Percentiles rank a stretch among this genome's conserved stretches.
Evolutionary conservation across 768 basidiomycete species (phyloP).

Genomic region (Boletus eberwhitei): DNA sequence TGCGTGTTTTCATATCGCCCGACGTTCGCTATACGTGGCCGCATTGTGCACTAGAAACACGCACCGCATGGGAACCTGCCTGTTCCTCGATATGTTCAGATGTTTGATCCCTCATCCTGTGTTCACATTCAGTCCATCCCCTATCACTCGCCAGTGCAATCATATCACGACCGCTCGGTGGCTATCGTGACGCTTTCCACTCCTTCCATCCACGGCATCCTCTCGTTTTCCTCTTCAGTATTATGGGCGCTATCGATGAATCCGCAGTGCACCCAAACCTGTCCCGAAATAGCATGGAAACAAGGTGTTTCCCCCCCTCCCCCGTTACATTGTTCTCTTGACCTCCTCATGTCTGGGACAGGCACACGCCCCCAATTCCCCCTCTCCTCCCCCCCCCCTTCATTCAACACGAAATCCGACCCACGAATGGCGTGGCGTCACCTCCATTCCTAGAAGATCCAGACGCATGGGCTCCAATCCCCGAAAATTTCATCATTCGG

Average conservation of each 20-base stretch:
- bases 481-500: conserved; percentile 18
- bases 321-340: conserved; percentile 9
- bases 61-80: conserved; percentile 14
- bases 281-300: conserved; percentile 21
- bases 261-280: conserved; percentile 8
- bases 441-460: conserved; percentile 10
- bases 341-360: background rate
- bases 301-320: conserved; percentile 1
- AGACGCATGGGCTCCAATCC: background rate
- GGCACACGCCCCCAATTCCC: background rate
- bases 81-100: conserved; percentile 12
- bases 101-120: conserved; percentile 9
- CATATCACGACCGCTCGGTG: conserved; percentile 1
- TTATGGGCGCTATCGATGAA: conserved; percentile 14
- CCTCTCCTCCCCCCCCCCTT: background rate
- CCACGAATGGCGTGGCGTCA: background rate
- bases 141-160: background rate
- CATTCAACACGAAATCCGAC: conserved; percentile 1
- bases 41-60: background rate
- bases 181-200: background rate
- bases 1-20: conserved; percentile 24
- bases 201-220: conserved; percentile 6
- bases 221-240: conserved; percentile 9
- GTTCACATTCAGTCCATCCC: conserved; percentile 1
- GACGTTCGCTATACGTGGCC: conserved; percentile 14